Evolutionary conservation across 345 rosid species (phyloP), one percentile per base, ranked within the genome.

Genomic region (Pugionium dolabratum): DNA sequence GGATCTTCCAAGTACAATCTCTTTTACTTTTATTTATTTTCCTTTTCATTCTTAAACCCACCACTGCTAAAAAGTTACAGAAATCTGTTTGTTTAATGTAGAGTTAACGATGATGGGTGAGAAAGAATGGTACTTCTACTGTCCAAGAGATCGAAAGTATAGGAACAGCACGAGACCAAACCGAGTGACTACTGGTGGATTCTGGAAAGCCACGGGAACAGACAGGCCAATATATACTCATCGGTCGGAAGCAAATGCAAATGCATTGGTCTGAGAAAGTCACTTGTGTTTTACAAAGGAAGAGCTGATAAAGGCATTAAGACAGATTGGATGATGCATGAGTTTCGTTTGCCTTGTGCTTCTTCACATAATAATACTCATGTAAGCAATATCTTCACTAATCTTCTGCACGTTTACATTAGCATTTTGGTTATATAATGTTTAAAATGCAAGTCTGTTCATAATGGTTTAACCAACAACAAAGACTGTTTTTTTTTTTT

Each of bases 191-290:
- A 81, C 84, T 59, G 84, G 83, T 4, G 96, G 96, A 6, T 86
- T 89, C 59, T 89, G 96, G 96, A 89, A 89, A 67, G 96, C 96
- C 8, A 89, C 96, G 0, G 96, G 96, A 61, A 89, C 93, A 0
- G 96, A 89, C 73, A 77, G 89, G 31, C 88, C 94, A 4, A 18
- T 18, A 89, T 86, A 26, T 86, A 89, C 69, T 85, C 94, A 6
- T 82, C 94, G 1, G 78, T 77, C 44, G 89, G 86, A 1, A 76
- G 18, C 18, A 18, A 18, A 18, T 18, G 36, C 79, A 82, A 85
- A 66, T 86, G 90, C 74, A 86, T 89, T n/a, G 96, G 96, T 0
- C 69, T 89, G 76, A 89, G 86, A 83, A 89, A 89, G 77, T 89
- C 96, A 10, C 87, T 89, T 1, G 94, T 89, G 46, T 89, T 85